Base-by-base conservation (phyloP, 306 rosid genomes). In the Malus orientalis region DNA sequence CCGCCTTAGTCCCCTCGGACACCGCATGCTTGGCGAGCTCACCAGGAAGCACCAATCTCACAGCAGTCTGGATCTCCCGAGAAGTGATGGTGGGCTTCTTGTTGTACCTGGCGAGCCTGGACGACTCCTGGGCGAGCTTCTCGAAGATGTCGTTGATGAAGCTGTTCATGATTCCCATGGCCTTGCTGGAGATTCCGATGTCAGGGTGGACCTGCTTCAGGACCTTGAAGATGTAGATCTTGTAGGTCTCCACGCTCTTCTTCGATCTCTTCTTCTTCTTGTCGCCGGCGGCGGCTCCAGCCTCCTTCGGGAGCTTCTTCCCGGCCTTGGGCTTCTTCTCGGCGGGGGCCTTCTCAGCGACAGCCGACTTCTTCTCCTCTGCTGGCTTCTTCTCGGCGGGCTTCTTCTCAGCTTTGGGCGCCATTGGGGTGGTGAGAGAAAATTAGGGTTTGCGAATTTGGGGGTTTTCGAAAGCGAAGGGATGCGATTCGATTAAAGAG, bases 241-340 rank as follows among this genome's bases (percentile, higher is more conserved):
- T 90, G 89, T 90, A 90, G 0, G 96, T 90, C 61, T 88, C 96
- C 0, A 85, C 77, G 76, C 88, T 90, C 90, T 90, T 90, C 87
- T 87, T 88, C 60, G 3, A 78, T 1, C 90, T 84, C 93, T 91
- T 91, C 87, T 86, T 90, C 89, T 91, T 91, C 88, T 91, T 91
- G 69, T 91, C 96, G 0, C 86, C 87, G 27, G 80, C 85, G 0
- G 85, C 82, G 0, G 86, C 89, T 1, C 81, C 93, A 3, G 81
- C 93, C 4, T 88, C 93, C 80, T 91, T 91, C 0, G 96, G 96
- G 0, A 91, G 90, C 86, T 91, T 91, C 90, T 91, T 91, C 1
- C 96, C 96, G 4, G 93, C 93, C 87, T 88, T 90, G 0, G 90
- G 96, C 74, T 88, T 90, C 87, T 90, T 90, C 86, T 90, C 93